Base-by-base conservation (phyloP, 2,329 filamentous ascomycete species). In the Lecanoromycetidae sp. region DNA sequence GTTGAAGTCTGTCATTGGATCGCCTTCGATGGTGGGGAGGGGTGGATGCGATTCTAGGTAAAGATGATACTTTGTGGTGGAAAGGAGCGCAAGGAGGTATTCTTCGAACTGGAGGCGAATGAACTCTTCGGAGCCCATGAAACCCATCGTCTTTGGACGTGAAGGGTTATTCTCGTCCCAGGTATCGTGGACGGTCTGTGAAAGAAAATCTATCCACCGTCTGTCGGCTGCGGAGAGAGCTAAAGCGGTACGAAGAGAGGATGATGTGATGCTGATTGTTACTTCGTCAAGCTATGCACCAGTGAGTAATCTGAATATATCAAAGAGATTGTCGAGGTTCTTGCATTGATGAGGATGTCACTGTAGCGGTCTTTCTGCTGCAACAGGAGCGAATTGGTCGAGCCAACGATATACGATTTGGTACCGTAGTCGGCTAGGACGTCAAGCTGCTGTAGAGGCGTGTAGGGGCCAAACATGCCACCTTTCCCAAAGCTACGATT, bases 31-130 rank as follows among this genome's bases (percentile, higher is more conserved):
- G 57, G 82, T 73, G 46, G 61, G 58, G 47, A 61, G 52, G 50
- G 51, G 34, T 44, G 15, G 76, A 71, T 26, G 82, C 71, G 52
- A 29, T 49, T 46, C 26, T 71, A 32, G 83, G 71, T 46, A 80
- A 69, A 36, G 72, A 63, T 87, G 87, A 61, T 94, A 96, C 62
- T 95, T 95, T 56, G 88, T 83, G 0, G 85, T 80, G 0, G 88
- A 85, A 35, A 96, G 77, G 52, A 98, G 74, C 0, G 87, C 86
- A 20, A 96, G 75, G 5, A 98, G 75, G 60, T 98, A 98, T 59
- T 95, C 88, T 65, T 98, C 91, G 53, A 98, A 98, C 59, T 96
- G 90, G 33, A 95, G 77, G 25, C 91, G 79, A 57, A 98, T 98
- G 59, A 95, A 95, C 61, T 96, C 91, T 66, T 98, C 91, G 53